These are phyloP conservation scores for Xylaria venustula DNA, from an alignment of 495 filamentous ascomycete species.

Conservation along the genomic window DNA sequence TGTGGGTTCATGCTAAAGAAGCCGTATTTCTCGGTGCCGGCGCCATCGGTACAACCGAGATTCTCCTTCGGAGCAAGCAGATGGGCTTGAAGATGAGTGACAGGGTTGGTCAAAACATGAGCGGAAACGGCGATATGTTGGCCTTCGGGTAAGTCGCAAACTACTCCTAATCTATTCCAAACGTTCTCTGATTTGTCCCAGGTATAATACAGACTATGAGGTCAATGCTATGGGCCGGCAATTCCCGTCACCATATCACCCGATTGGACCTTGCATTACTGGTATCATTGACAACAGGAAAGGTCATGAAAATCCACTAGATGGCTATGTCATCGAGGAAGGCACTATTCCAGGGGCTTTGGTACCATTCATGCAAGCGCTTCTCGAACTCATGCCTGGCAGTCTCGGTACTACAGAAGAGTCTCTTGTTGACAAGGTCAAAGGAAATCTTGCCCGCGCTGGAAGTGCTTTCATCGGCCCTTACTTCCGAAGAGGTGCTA, in stretches of 20 bases:
- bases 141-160: slow-evolving; percentile 52
- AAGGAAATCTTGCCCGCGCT: slow-evolving; percentile 45
- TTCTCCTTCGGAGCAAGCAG: slow-evolving; percentile 61
- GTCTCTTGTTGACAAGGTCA: slow-evolving; percentile 37
- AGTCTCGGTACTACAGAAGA: slow-evolving; percentile 43
- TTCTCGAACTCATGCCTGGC: slow-evolving; percentile 57
- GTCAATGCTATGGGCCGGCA: slow-evolving; percentile 57
- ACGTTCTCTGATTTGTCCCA: slow-evolving; percentile 21
- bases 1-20: slow-evolving; percentile 66
- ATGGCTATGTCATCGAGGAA: slow-evolving; percentile 66
- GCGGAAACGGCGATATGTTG: slow-evolving; percentile 67
- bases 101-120: slow-evolving; percentile 60
- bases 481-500: slow-evolving; percentile 52
- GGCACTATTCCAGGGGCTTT: slow-evolving; percentile 60
- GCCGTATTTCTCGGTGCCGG: slow-evolving; percentile 62
- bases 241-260: slow-evolving; percentile 46
- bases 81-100: slow-evolving; percentile 58
- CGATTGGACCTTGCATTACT: slow-evolving; percentile 64
- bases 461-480: slow-evolving; percentile 56
- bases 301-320: slow-evolving; percentile 52
- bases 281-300: slow-evolving; percentile 62
- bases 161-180: background rate
- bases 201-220: slow-evolving; percentile 56
- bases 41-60: slow-evolving; percentile 62
- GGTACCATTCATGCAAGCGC: slow-evolving; percentile 52